Conservation (phyloP, 768 basidiomycete species). For the Mrakia blollopis region DNA sequence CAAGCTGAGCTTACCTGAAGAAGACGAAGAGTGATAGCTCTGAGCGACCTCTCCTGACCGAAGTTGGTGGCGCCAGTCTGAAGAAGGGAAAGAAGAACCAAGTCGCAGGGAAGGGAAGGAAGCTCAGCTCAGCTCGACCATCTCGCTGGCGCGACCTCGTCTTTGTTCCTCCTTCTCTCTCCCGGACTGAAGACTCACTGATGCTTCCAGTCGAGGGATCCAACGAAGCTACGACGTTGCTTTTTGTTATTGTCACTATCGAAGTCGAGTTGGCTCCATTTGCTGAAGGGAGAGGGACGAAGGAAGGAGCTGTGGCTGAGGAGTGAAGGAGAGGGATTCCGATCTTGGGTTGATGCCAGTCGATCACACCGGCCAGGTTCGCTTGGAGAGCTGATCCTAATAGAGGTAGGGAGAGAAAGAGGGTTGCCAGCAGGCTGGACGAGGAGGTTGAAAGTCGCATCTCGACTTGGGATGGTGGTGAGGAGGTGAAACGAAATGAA, state of each 20-base stretch:
- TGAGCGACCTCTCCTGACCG: slow-evolving; percentile 63
- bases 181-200: neutral
- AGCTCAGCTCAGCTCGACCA: neutral
- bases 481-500: neutral
- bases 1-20: neutral
- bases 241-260: slow-evolving; percentile 61
- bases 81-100: neutral
- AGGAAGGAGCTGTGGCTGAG: slow-evolving; percentile 26
- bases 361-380: slow-evolving; percentile 51
- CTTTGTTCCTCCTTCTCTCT: no score
- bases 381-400: slow-evolving; percentile 35
- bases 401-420: neutral
- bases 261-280: neutral
- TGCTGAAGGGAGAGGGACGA: neutral
- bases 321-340: slow-evolving; percentile 64
- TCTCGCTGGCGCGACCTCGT: neutral
- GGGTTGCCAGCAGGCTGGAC: neutral
- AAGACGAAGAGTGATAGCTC: slow-evolving; percentile 50
- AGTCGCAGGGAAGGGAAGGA: neutral
- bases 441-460: neutral
- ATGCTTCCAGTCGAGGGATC: neutral
- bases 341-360: slow-evolving; percentile 77
- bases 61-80: slow-evolving; percentile 77
- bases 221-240: slow-evolving; percentile 73
- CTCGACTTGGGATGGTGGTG: neutral